Evolutionary conservation across 768 basidiomycete genomes (phyloP).

Genomic region (Rhodotorula toruloides): DNA sequence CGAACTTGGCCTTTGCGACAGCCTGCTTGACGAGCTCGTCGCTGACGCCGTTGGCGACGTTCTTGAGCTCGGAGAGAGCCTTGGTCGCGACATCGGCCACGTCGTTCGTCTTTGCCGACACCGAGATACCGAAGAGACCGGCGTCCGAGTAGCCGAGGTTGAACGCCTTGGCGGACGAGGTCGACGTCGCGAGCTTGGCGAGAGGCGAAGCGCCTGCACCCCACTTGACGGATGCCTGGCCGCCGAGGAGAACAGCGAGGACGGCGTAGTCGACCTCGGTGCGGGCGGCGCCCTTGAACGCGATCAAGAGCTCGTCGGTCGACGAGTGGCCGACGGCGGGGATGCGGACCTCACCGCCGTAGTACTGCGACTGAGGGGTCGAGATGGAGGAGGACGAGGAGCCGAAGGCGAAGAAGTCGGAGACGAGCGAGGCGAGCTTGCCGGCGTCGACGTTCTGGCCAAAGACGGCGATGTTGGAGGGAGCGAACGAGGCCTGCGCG

Average conservation of each 20-base stretch:
- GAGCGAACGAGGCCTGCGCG: conserved; percentile 66
- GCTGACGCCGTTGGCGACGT: conserved; percentile 50
- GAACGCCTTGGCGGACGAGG: conserved; percentile 64
- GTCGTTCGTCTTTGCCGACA: conserved; percentile 63
- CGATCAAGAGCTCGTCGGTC: conserved; percentile 66
- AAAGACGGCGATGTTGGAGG: conserved; percentile 72
- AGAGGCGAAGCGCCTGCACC: conserved; percentile 66
- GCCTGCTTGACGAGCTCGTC: conserved; percentile 73
- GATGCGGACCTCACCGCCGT: conserved; percentile 83
- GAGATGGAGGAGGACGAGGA: conserved; percentile 46
- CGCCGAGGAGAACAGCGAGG: conserved; percentile 73
- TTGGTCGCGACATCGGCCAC: conserved; percentile 65
- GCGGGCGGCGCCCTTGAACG: conserved; percentile 75
- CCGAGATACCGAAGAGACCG: conserved; percentile 71
- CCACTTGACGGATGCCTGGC: conserved; percentile 81
- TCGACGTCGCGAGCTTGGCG: conserved; percentile 56
- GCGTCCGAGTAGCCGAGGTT: conserved; percentile 89
- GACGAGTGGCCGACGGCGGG: conserved; percentile 51
- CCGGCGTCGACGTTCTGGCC: conserved; percentile 77
- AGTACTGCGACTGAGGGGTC: conserved; percentile 56
- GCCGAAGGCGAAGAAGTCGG: conserved; percentile 58
- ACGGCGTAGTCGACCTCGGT: conserved; percentile 68
- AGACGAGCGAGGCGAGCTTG: conserved; percentile 64
- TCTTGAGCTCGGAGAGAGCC: conserved; percentile 64
- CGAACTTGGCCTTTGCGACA: conserved; percentile 80